Conservation (phyloP, 2,329 filamentous ascomycete genomes). For the Zelopaecilomyces penicillatus region DNA sequence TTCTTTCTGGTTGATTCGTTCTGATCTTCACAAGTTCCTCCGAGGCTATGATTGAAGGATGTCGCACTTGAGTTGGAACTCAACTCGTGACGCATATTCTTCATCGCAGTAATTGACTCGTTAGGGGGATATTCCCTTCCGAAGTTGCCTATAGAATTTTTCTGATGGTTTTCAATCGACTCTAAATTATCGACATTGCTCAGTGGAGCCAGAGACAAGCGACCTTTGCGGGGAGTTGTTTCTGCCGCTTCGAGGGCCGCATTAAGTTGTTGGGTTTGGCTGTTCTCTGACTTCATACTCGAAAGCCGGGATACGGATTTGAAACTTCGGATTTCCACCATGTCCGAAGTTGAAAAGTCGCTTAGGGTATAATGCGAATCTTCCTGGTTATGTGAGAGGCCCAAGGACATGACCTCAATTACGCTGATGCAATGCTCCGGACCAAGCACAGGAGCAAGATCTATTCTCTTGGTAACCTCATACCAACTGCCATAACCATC, state of each 20-base stretch:
- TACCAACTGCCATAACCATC: background rate
- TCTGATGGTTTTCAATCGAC: too few species aligned
- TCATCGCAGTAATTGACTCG: too few species aligned
- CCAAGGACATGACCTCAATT: background rate
- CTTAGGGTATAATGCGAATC: too few species aligned
- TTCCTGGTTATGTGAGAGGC: too few species aligned
- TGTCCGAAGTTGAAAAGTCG: background rate
- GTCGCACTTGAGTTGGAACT: too few species aligned
- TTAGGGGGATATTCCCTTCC: too few species aligned
- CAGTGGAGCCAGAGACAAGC: background rate
- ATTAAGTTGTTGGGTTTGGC: constrained; percentile 8
- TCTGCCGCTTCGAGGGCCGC: constrained; percentile 7
- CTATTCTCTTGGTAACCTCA: constrained; percentile 2
- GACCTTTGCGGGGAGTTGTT: constrained; percentile 5
- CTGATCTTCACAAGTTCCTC: too few species aligned
- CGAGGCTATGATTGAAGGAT: too few species aligned
- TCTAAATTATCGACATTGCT: too few species aligned
- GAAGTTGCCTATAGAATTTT: too few species aligned
- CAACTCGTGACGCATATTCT: too few species aligned
- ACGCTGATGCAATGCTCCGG: background rate
- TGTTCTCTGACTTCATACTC: background rate
- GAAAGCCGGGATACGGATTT: background rate
- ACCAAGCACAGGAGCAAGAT: background rate
- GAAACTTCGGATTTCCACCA: constrained; percentile 4
- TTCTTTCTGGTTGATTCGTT: too few species aligned